Evolutionary conservation across 495 filamentous ascomycete species (phyloP), one percentile per base, ranked within the genome.

Genomic region (Monascus purpureus): DNA sequence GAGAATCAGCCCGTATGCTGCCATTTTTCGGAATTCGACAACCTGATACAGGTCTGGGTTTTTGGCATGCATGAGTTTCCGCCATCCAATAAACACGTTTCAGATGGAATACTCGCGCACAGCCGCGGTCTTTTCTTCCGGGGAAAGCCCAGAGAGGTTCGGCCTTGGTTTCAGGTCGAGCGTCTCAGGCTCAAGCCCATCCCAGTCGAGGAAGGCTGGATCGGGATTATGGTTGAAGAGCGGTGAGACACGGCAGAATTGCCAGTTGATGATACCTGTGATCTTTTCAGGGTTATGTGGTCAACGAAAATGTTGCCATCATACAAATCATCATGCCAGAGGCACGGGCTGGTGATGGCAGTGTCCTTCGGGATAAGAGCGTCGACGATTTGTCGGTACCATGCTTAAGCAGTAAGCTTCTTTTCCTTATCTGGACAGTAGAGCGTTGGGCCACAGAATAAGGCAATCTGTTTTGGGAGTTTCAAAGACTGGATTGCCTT

Each of bases 311-410:
- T 43, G 38, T 63, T 65, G 23, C 46, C 53, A 45, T 45, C 42
- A 31, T 61, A 51, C 16, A 65, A 37, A 43, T 65, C 59, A 36
- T 45, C 31, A 36, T 65, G 59, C 55, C 55, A 61, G 34, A 61
- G 39, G 36, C 25, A 40, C 7, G 55, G 49, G 4, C 15, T 48
- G 35, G 39, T 39, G 34, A 55, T 50, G 14, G 42, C 33, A 27
- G 28, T 24, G 23, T 48, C 41, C n/a, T 34, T 38, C 33, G 51
- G 49, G 12, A 51, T 38, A 28, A 58, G 40, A 26, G 37, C 36
- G 33, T 48, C 37, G 16, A 53, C 25, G 13, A 57, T 26, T 35
- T 43, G 38, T 35, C 31, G 43, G 34, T 55, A 55, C 26, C 39
- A 44, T 33, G 37, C 25, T 33, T 50, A 35, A 32, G 50, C 52